A percentile compares a stretch with the other conserved stretches of the same genome.
Conservation (phyloP, 2,329 filamentous ascomycete genomes). For the Xylariaceae sp. region DNA sequence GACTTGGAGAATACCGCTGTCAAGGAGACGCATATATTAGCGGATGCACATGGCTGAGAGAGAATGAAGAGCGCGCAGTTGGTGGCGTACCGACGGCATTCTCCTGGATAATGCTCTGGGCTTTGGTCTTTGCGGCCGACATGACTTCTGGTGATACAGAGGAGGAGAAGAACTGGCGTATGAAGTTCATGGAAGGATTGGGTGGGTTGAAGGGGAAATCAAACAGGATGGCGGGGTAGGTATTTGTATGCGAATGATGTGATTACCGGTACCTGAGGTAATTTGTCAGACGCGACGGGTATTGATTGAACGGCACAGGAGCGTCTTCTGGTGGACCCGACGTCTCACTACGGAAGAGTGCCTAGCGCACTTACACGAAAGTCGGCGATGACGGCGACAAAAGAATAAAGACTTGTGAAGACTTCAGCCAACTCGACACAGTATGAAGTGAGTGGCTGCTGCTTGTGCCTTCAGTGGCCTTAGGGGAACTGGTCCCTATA, state of each 20-base stretch:
- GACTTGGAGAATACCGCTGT: conserved; percentile 93
- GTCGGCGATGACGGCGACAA: too few species aligned
- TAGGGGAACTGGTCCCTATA: too few species aligned
- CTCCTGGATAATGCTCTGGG: conserved; percentile 80
- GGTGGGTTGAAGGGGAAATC: conserved; percentile 7
- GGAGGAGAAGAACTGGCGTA: conserved; percentile 66
- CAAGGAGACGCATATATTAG: conserved; percentile 11
- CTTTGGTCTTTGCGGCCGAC: conserved; percentile 79
- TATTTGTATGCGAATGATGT: conserved; percentile 19
- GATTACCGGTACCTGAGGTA: background rate
- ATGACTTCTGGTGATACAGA: conserved; percentile 60
- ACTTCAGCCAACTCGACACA: too few species aligned
- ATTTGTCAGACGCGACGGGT: background rate
- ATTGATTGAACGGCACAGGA: background rate
- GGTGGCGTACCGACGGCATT: conserved; percentile 69
- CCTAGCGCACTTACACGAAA: too few species aligned
- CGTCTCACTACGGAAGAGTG: too few species aligned
- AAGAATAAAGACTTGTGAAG: too few species aligned
- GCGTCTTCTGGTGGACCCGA: background rate
- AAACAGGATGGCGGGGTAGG: conserved; percentile 20
- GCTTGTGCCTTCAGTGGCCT: too few species aligned
- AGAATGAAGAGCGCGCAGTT: background rate
- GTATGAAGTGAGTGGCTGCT: too few species aligned
- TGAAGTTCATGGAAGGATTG: conserved; percentile 40
- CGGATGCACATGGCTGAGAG: background rate